Base-by-base conservation (phyloP, 2,329 filamentous ascomycete genomes). In the Pezizomycotina sp. region DNA sequence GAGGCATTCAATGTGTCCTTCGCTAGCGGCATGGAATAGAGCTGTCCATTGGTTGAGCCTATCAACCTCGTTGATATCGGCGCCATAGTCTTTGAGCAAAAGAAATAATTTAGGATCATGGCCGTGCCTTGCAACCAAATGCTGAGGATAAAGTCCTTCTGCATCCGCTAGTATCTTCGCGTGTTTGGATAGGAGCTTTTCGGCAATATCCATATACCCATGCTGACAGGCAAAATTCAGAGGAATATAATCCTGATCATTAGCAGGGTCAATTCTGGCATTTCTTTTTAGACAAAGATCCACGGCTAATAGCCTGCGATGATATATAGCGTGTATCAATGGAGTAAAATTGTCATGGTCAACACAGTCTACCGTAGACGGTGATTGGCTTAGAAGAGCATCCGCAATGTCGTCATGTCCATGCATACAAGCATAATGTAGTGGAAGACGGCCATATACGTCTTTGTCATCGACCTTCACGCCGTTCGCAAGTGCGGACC, bases 341-440 rank as follows among this genome's bases (percentile, higher is more conserved):
- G 89, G 84, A 0, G 86, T 95, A 56, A 92, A 98, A 58, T 92
- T 93, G 60, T 98, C 86, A 53, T 95, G 80, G 53, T 98, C 89
- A 53, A 84, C 84, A 25, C 77, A 64, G 54, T 95, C 74, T 43
- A 95, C 77, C 0, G 82, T 92, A 13, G 71, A 64, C 4, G 72
- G 69, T 29, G 77, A 74, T 14, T 70, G 71, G 46, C 67, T 61
- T 32, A 92, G 61, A 13, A 93, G 64, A 27, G 71, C 67, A 48
- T 80, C 69, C 18, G 91, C 69, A 72, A 92, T 83, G 36, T 80
- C 77, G 13, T 91, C 66, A 28, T 80, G 71, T 4, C 89, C 89
- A 60, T 93, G 82, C 69, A 95, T 84, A 56, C 82, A 92, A 9
- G 89, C 84, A 60, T 98, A 98, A 54, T 98, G 89, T 22, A 98